Evolutionary conservation across 2,329 filamentous ascomycete species (phyloP).

Genomic region (Cytospora schulzeri): DNA sequence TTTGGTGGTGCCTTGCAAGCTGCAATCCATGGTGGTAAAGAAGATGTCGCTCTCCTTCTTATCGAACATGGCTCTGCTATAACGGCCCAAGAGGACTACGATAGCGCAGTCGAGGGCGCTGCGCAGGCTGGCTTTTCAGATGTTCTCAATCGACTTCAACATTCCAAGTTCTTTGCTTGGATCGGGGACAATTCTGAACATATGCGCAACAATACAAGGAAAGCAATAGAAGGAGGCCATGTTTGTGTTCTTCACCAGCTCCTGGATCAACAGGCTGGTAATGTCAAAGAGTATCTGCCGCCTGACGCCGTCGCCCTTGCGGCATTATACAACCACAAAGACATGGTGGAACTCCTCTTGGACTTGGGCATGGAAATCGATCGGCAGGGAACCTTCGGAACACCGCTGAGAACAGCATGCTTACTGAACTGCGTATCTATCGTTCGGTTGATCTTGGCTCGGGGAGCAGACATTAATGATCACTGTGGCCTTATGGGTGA

Average conservation of each 20-base stretch:
- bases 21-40: neutral
- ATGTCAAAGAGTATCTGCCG: neutral
- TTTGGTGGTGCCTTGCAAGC: neutral
- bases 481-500: neutral
- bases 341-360: neutral
- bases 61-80: neutral
- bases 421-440: neutral
- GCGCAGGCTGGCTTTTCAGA: neutral
- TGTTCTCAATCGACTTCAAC: neutral
- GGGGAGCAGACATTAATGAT: neutral
- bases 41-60: neutral
- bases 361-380: neutral
- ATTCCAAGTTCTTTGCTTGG: neutral
- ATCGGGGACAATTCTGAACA: neutral
- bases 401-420: neutral
- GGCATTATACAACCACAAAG: neutral
- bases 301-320: neutral
- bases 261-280: neutral
- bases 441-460: neutral
- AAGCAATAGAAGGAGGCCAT: neutral
- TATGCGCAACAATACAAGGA: neutral
- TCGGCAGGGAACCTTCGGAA: neutral
- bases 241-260: neutral
- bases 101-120: neutral
- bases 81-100: neutral